A percentile compares a stretch with the other conserved stretches of the same genome.
Conservation (phyloP, 306 rosid genomes). For the Prunus persica region Prunus_persica_NCBIv2 NC_034015.1:17828501-17829000, state of each 20-base stretch:
- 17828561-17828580: not conserved
- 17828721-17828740: slow-evolving; percentile 98
- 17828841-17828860: slow-evolving; percentile 94
- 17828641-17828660: not conserved
- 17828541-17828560: not conserved
- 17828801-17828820: slow-evolving; percentile 95
- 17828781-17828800: slow-evolving; percentile 84
- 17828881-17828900: slow-evolving; percentile 33
- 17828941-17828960: not conserved
- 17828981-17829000: not conserved
- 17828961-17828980: not conserved
- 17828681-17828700: slow-evolving; percentile 34
- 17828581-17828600: not conserved
- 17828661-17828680: not conserved
- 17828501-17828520: not conserved
- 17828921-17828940: not conserved
- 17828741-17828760: slow-evolving; percentile 96
- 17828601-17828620: not conserved
- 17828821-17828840: slow-evolving; percentile 87
- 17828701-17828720: slow-evolving; percentile 72
- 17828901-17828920: slow-evolving; percentile 23
- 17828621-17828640: not conserved
- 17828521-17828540: slow-evolving; percentile 5
- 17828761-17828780: slow-evolving; percentile 89
- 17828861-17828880: slow-evolving; percentile 92